Base-by-base conservation (phyloP, 208 protist species). In the Leishmania lainsoni region DNA sequence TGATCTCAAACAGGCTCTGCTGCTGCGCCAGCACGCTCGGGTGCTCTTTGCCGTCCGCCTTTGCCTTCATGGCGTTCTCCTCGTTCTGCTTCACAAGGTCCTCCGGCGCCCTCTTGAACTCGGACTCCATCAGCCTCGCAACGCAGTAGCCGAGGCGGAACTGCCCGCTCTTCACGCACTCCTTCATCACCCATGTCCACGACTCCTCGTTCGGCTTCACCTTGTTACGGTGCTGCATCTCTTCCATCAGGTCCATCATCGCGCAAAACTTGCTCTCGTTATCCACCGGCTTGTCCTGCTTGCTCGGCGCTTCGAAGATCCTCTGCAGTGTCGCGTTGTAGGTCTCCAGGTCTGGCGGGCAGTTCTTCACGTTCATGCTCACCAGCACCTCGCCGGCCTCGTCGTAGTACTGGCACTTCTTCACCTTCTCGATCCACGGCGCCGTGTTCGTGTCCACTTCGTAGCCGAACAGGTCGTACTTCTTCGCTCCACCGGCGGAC, bases 291-390 rank as follows among this genome's bases (percentile, higher is more conserved):
- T 85, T 80, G 49, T 83, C 85, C 81, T 89, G 81, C 90, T 97
- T 97, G 83, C 88, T 92, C 59, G 86, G 86, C 32, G 91, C 85
- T 79, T 95, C 90, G 83, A 87, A 95, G 81, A 97, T 97, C 75
- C 84, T 83, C 85, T 95, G 91, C 85, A 97, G 89, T 61, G 91
- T 89, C 69, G 92, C 94, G 75, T 96, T 97, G 90, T 97, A 97
- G 72, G 94, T 94, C 78, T 90, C 90, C 79, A 97, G 86, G 83
- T 97, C 94, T n/a, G 94, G 94, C 29, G 94, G 94, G 91, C 92
- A 96, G 91, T 97, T 97, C 86, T 92, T 92, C 81, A 95, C 90
- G 83, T 97, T 97, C 94, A 97, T 97, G 86, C 84, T 90, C 81
- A 97, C 94, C 35, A 97, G 86, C 76, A 96, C 87, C 87, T 97